Conservation (phyloP, 2,329 filamentous ascomycete genomes). For the Grosmannia huntii region DNA sequence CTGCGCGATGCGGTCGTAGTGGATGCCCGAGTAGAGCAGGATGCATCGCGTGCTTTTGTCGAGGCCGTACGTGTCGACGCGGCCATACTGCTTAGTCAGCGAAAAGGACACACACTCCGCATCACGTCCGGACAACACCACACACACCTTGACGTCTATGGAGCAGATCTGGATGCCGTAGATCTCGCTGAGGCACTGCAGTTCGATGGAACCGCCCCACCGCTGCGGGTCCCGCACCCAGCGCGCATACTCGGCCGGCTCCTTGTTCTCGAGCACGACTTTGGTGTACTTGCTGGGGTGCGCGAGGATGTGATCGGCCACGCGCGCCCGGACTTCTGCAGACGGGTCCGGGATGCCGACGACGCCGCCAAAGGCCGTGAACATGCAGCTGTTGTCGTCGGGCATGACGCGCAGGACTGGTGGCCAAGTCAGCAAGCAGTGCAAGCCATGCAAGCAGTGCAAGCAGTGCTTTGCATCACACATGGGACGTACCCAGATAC, state of each 20-base stretch:
- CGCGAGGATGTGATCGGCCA: slow-evolving; percentile 65
- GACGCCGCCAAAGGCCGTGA: slow-evolving; percentile 73
- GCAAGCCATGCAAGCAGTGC: too few relatives aligned
- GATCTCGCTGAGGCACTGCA: slow-evolving; percentile 71
- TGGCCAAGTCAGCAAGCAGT: not conserved
- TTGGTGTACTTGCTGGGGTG: slow-evolving; percentile 62
- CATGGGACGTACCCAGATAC: slow-evolving; percentile 25
- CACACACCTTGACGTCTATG: slow-evolving; percentile 55
- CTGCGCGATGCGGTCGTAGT: slow-evolving; percentile 83
- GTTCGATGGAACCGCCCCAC: slow-evolving; percentile 88
- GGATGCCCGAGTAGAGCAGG: slow-evolving; percentile 81
- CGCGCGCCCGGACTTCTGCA: slow-evolving; percentile 54
- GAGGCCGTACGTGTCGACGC: slow-evolving; percentile 67
- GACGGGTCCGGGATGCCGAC: slow-evolving; percentile 44
- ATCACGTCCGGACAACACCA: not conserved
- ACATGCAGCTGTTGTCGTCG: slow-evolving; percentile 91
- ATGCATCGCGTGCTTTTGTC: slow-evolving; percentile 57
- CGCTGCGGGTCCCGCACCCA: slow-evolving; percentile 70
- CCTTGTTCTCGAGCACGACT: slow-evolving; percentile 57
- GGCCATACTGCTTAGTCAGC: slow-evolving; percentile 13
- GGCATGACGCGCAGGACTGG: slow-evolving; percentile 83
- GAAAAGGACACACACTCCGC: not conserved
- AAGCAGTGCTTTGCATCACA: not conserved
- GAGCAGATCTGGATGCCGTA: slow-evolving; percentile 79
- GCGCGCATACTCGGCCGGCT: slow-evolving; percentile 62